These are phyloP conservation scores for Picea abies DNA, from an alignment of 83 land plant genomes.

Conservation along the genomic window DNA sequence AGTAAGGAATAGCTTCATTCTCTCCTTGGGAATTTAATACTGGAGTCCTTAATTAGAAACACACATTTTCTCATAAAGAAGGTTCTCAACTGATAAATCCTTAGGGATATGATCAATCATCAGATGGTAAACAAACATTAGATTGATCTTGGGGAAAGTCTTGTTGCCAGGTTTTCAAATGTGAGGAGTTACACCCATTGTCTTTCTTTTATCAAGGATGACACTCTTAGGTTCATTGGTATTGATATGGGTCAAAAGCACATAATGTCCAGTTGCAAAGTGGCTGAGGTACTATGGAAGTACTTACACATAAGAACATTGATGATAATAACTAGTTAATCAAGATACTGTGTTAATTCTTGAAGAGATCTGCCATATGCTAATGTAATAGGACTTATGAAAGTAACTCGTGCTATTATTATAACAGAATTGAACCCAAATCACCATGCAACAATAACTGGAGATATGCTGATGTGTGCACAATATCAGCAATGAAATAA, in stretches of 20 bases:
- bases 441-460: too few species aligned
- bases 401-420: too few species aligned
- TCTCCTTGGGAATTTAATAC: background rate
- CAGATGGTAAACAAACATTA: background rate
- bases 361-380: too few species aligned
- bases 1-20: background rate
- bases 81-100: background rate
- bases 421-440: too few species aligned
- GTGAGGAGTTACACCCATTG: too few species aligned
- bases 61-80: background rate
- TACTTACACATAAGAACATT: background rate
- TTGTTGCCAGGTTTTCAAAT: background rate
- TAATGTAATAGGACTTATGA: too few species aligned
- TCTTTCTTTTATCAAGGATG: too few species aligned
- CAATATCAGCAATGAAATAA: too few species aligned
- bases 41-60: background rate
- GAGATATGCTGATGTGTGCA: too few species aligned
- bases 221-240: too few species aligned
- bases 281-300: background rate
- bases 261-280: slow-evolving; percentile 3
- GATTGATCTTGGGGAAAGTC: background rate
- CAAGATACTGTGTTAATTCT: too few species aligned
- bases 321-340: too few species aligned
- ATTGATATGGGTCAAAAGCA: background rate
- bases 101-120: background rate